Conservation (phyloP, 106 monocot species). For the Apostasia shenzhenica region DNA sequence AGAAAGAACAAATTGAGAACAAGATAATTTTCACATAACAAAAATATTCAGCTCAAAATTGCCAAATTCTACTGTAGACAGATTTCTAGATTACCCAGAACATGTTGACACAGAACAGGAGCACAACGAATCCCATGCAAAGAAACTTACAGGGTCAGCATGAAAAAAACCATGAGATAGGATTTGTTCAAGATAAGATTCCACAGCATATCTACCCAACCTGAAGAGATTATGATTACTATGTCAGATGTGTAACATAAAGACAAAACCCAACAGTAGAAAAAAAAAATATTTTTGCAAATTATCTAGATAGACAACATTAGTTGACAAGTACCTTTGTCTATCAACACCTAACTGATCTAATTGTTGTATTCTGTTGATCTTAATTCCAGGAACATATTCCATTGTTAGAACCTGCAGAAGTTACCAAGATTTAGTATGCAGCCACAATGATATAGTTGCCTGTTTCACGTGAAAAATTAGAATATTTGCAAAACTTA, state of each 20-base stretch:
- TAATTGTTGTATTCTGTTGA: constrained; percentile 90
- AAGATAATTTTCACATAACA: too few relatives aligned
- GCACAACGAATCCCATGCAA: background rate
- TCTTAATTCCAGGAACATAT: constrained; percentile 98
- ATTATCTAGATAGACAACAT: too few relatives aligned
- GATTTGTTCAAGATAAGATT: constrained; percentile 97
- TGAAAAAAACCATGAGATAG: constrained; percentile 99
- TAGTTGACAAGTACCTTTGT: constrained; percentile 48
- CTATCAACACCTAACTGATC: constrained; percentile 98
- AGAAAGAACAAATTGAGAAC: too few relatives aligned
- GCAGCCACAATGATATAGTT: background rate
- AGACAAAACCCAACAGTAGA: background rate
- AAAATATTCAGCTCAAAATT: too few relatives aligned
- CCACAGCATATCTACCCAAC: constrained; percentile 93
- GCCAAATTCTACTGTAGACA: too few relatives aligned
- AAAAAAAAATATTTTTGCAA: too few relatives aligned
- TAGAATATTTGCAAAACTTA: background rate
- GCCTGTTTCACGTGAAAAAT: background rate
- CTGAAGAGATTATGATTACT: constrained; percentile 23
- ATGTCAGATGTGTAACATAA: constrained; percentile 1
- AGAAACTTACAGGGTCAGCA: constrained; percentile 85
- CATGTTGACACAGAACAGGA: too few relatives aligned
- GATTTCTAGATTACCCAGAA: too few relatives aligned
- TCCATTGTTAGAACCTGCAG: constrained; percentile 95
- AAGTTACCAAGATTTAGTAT: background rate